Evolutionary conservation across 2,329 filamentous ascomycete genomes (phyloP).

Genomic region (Neopestalotiopsis rosae): DNA sequence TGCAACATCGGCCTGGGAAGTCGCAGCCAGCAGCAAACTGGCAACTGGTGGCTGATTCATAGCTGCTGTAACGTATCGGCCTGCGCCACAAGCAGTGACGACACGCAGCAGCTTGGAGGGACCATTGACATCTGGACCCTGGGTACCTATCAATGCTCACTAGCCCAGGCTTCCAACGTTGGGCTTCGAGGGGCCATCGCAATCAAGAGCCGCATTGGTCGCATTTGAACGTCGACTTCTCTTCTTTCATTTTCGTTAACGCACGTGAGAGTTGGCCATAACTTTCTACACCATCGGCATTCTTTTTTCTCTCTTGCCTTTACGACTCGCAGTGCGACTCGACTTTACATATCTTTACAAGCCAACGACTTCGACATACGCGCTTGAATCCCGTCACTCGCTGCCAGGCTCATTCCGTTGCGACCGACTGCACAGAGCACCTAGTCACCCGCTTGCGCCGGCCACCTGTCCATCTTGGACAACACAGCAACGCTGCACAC

Average conservation of each 20-base stretch:
- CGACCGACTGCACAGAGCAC: neutral
- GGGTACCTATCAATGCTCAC: neutral
- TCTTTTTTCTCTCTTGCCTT: neutral
- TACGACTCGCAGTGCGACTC: neutral
- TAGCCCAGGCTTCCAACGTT: constrained; percentile 12
- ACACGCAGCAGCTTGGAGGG: neutral
- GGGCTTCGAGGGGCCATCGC: constrained; percentile 13
- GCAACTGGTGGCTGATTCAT: too few relatives aligned
- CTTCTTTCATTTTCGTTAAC: neutral
- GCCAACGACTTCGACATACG: neutral
- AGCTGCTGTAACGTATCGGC: neutral
- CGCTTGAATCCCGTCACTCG: neutral
- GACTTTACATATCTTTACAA: neutral
- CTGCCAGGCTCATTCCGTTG: neutral
- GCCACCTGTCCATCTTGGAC: neutral
- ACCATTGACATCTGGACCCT: neutral
- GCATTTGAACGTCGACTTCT: neutral
- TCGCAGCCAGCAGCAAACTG: too few relatives aligned
- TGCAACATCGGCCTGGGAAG: too few relatives aligned
- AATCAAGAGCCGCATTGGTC: neutral
- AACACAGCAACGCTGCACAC: neutral
- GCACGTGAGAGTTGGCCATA: neutral
- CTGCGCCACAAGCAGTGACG: constrained; percentile 16
- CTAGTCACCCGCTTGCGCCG: neutral
- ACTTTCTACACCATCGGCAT: neutral